phyloP scores from a whole-genome alignment of 192 early-diverging fungal species.

The Bifiguratus adelaidae region DNA sequence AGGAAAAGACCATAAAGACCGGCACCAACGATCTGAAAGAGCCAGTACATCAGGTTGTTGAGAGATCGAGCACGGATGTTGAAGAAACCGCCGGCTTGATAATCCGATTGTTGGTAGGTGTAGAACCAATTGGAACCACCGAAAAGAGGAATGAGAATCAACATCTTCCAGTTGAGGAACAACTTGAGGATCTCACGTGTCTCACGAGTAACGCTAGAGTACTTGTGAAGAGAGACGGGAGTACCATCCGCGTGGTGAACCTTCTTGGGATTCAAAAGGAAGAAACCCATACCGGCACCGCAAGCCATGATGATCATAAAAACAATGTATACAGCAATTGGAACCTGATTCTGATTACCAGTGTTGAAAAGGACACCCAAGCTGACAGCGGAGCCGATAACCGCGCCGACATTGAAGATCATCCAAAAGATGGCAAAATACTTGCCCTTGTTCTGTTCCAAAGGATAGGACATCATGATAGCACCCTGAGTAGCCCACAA shows the following conservation, averaged over 20 bases:
- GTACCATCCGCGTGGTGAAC: constrained; percentile 63
- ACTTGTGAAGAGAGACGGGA: constrained; percentile 53
- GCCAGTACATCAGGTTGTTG: constrained; percentile 72
- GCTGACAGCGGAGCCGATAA: constrained; percentile 66
- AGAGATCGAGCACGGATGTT: constrained; percentile 57
- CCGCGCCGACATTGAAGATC: constrained; percentile 74
- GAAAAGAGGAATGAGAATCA: constrained; percentile 61
- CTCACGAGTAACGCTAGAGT: constrained; percentile 53
- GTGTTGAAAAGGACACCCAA: constrained; percentile 60
- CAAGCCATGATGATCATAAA: constrained; percentile 59
- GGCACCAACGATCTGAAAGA: constrained; percentile 61
- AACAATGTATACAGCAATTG: constrained; percentile 61
- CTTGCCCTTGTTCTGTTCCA: constrained; percentile 69
- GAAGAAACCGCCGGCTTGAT: constrained; percentile 53
- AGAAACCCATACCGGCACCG: constrained; percentile 44
- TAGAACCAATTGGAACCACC: constrained; percentile 74
- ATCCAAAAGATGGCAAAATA: constrained; percentile 83
- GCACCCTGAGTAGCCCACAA: constrained; percentile 42
- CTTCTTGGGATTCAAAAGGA: constrained; percentile 39
- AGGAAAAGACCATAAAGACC: constrained; percentile 54
- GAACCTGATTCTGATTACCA: constrained; percentile 28
- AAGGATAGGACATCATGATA: constrained; percentile 83
- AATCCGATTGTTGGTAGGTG: constrained; percentile 57
- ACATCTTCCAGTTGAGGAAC: constrained; percentile 53
- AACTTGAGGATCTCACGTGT: constrained; percentile 36